Percentiles rank a stretch among this genome's conserved stretches.
Evolutionary conservation across 2,329 filamentous ascomycete genomes (phyloP).

Genomic region (Calonectria pauciramosa): DNA sequence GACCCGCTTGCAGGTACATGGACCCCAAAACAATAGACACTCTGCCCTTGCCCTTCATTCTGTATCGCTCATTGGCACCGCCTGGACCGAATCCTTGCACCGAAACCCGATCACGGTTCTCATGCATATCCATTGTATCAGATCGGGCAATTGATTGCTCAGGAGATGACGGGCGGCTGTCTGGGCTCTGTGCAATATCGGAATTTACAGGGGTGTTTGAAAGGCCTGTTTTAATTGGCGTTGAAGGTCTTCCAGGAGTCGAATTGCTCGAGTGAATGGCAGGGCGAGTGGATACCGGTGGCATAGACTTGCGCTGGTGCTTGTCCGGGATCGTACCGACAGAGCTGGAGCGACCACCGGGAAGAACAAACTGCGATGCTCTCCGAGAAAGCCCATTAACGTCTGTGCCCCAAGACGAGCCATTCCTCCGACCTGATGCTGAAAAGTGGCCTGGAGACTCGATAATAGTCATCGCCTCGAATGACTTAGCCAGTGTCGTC

Average conservation of each 20-base stretch:
- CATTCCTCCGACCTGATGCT: slow-evolving; percentile 55
- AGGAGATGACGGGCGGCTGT: slow-evolving; percentile 55
- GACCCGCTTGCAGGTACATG: slow-evolving; percentile 88
- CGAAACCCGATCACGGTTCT: slow-evolving; percentile 69
- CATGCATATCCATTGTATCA: slow-evolving; percentile 62
- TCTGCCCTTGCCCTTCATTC: slow-evolving; percentile 85
- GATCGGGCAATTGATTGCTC: slow-evolving; percentile 56
- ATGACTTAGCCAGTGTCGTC: slow-evolving; percentile 78
- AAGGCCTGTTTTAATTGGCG: slow-evolving; percentile 63
- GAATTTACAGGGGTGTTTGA: slow-evolving; percentile 64
- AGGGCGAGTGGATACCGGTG: slow-evolving; percentile 68
- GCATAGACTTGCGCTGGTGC: slow-evolving; percentile 85
- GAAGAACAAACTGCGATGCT: slow-evolving; percentile 68
- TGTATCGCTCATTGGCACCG: slow-evolving; percentile 81
- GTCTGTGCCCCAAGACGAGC: slow-evolving; percentile 57
- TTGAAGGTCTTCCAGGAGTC: slow-evolving; percentile 64
- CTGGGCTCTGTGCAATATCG: slow-evolving; percentile 59
- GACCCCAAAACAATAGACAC: slow-evolving; percentile 85
- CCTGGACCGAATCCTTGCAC: slow-evolving; percentile 80
- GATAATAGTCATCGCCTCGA: slow-evolving; percentile 80
- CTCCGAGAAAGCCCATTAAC: slow-evolving; percentile 59
- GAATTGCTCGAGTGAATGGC: slow-evolving; percentile 60
- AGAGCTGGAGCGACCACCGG: slow-evolving; percentile 64
- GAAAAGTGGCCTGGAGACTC: slow-evolving; percentile 78
- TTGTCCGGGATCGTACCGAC: slow-evolving; percentile 69